These are phyloP conservation scores for Beta corolliflora DNA, from an alignment of 179 eudicot species.

Conservation along the genomic window DNA sequence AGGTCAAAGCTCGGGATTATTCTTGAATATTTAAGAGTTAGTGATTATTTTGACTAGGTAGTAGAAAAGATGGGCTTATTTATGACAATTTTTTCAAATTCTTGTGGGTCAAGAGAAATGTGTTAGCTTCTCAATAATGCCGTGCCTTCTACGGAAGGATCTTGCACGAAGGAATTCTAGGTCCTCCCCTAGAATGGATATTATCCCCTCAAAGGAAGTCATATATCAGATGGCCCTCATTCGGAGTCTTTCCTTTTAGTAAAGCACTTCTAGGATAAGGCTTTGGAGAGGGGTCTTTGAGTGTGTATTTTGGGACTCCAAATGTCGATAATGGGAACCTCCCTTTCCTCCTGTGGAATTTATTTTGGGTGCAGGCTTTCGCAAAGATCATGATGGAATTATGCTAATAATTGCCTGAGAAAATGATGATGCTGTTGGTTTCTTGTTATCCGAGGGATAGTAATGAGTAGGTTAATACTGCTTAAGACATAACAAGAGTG, in stretches of 20 bases:
- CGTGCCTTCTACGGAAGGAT: neutral
- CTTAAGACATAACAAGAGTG: neutral
- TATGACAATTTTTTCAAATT: too few relatives aligned
- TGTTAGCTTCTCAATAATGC: too few relatives aligned
- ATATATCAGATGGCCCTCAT: neutral
- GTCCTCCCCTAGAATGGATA: neutral
- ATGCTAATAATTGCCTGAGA: neutral
- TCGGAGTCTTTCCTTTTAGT: neutral
- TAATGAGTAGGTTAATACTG: neutral
- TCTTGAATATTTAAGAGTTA: too few relatives aligned
- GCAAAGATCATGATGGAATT: too few relatives aligned
- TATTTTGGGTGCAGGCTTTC: too few relatives aligned
- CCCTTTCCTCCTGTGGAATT: neutral
- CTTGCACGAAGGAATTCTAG: neutral
- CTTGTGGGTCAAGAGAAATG: too few relatives aligned
- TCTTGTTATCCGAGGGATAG: neutral
- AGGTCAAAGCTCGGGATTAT: too few relatives aligned
- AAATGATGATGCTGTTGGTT: neutral
- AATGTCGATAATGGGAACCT: neutral
- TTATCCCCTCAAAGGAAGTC: too few relatives aligned
- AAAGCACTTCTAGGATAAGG: neutral
- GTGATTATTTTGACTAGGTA: too few relatives aligned
- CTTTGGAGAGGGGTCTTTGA: neutral
- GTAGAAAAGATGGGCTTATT: too few relatives aligned
- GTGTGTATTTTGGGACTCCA: neutral